A percentile compares a stretch with the other conserved stretches of the same genome.
Evolutionary conservation across 176 grass and related monocot species (phyloP).

Genomic region (Melocanna baccifera): DNA sequence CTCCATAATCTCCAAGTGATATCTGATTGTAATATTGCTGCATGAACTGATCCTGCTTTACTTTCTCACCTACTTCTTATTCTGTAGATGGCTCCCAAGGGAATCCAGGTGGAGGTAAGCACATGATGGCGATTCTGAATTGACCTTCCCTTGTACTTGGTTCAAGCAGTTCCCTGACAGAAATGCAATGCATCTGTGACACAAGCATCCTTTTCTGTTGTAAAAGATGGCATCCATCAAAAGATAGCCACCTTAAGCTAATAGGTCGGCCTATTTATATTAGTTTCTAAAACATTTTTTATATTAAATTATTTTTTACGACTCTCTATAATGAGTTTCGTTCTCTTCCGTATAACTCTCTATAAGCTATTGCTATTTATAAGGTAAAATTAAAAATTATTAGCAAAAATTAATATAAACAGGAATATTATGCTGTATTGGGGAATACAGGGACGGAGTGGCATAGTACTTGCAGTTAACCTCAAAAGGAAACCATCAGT

Average conservation of each 20-base stretch:
- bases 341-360: too few species aligned
- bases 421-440: too few species aligned
- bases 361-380: too few species aligned
- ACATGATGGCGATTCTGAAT: slow-evolving; percentile 27
- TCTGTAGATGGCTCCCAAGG: slow-evolving; percentile 68
- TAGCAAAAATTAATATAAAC: too few species aligned
- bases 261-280: too few species aligned
- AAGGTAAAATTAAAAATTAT: too few species aligned
- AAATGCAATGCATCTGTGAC: slow-evolving; percentile 23
- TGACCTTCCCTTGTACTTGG: slow-evolving; percentile 23
- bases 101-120: slow-evolving; percentile 75
- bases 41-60: background rate
- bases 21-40: background rate
- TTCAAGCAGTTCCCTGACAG: slow-evolving; percentile 36
- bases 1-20: background rate
- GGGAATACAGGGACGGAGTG: background rate
- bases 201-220: background rate
- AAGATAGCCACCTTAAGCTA: slow-evolving; percentile 4
- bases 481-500: slow-evolving; percentile 10
- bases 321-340: too few species aligned
- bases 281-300: too few species aligned
- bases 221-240: slow-evolving; percentile 27
- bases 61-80: slow-evolving; percentile 22
- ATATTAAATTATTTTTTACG: too few species aligned
- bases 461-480: background rate